Conservation (phyloP, 2,329 filamentous ascomycete genomes). For the Amphichorda felina region DNA sequence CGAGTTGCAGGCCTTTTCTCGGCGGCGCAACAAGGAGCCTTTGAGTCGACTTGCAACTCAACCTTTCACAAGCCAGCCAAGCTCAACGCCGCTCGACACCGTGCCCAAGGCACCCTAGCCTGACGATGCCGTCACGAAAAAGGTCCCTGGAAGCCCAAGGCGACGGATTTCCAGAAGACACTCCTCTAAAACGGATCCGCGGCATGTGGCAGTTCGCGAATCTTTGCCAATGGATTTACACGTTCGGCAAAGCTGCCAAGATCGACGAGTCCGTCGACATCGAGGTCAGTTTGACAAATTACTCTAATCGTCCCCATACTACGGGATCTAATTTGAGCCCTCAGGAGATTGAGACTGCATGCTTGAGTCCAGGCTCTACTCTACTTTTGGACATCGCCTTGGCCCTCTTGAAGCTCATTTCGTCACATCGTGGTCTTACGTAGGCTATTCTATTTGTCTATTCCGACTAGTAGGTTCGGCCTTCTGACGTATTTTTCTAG, state of each 20-base stretch:
- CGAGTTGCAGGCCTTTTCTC: too few species aligned
- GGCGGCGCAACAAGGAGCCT: too few species aligned
- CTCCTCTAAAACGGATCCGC: constrained; percentile 55
- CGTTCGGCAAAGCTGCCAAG: constrained; percentile 83
- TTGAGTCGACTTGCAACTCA: neutral
- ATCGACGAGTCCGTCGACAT: constrained; percentile 82
- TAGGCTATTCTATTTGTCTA: constrained; percentile 32
- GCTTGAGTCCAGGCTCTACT: constrained; percentile 66
- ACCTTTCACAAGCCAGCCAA: neutral
- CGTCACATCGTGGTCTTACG: constrained; percentile 86
- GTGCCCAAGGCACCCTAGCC: neutral
- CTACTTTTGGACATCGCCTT: constrained; percentile 73
- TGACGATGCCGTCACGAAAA: constrained; percentile 5
- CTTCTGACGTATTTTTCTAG: constrained; percentile 31
- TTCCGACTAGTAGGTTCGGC: neutral
- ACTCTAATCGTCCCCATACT: neutral
- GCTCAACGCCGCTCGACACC: neutral
- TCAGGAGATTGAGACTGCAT: constrained; percentile 82
- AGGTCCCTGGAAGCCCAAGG: constrained; percentile 3
- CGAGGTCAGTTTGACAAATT: constrained; percentile 47
- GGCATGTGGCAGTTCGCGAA: constrained; percentile 96
- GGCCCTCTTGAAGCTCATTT: constrained; percentile 81
- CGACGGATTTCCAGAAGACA: constrained; percentile 4
- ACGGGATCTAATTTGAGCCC: neutral
- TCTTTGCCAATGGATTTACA: constrained; percentile 83